Evolutionary conservation across 306 rosid genomes (phyloP).

Genomic region (Neltuma alba): DNA sequence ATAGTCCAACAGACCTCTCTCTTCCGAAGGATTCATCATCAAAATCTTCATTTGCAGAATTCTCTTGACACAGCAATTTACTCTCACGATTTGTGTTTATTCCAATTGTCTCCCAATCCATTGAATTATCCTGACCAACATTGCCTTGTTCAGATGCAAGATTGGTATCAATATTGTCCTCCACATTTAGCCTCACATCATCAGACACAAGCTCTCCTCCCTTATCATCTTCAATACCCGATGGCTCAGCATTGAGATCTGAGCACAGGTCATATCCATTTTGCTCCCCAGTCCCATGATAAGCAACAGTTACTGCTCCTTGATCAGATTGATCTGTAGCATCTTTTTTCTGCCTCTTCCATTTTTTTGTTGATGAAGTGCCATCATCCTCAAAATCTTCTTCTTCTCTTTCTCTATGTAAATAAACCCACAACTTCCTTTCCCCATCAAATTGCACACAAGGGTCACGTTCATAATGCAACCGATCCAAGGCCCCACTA

Average conservation of each 20-base stretch:
- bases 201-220: conserved; percentile 53
- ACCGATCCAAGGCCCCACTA: conserved; percentile 97
- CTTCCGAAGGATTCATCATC: conserved; percentile 81
- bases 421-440: conserved; percentile 96
- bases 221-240: conserved; percentile 68
- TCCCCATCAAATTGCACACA: conserved; percentile 98
- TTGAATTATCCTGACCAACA: conserved; percentile 49
- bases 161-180: conserved; percentile 53
- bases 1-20: conserved; percentile 71
- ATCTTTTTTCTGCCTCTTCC: conserved; percentile 99
- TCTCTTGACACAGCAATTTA: conserved; percentile 86
- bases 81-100: conserved; percentile 55
- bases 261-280: conserved; percentile 77
- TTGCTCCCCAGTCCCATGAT: conserved; percentile 67
- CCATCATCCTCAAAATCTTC: conserved; percentile 99
- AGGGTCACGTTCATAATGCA: conserved; percentile 99
- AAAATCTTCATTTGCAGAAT: conserved; percentile 88
- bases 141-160: conserved; percentile 64
- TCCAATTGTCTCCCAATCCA: conserved; percentile 70
- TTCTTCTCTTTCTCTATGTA: conserved; percentile 98
- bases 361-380: conserved; percentile 97
- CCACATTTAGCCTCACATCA: conserved; percentile 58
- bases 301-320: conserved; percentile 78
- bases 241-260: conserved; percentile 88
- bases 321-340: conserved; percentile 78